Percentiles rank a stretch among this genome's conserved stretches.
phyloP scores from a whole-genome alignment of 176 grass and related monocot species.

The Paspalum notatum region DNA sequence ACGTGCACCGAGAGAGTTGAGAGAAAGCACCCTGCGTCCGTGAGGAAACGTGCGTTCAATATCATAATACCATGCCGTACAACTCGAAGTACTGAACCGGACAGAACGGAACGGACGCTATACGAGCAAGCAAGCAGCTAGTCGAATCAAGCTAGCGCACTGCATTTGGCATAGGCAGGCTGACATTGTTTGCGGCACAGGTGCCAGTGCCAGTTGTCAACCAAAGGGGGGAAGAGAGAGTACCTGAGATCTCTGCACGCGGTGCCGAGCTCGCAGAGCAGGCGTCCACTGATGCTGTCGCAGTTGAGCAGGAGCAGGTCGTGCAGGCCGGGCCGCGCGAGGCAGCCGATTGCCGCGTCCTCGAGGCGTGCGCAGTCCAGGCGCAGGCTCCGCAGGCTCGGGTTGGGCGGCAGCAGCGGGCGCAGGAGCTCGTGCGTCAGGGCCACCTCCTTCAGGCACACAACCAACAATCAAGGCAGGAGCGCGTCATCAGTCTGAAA shows the following conservation, averaged over 20 bases:
- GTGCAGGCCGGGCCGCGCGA: conserved; percentile 69
- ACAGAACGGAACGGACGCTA: background rate
- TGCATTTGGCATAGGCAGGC: conserved; percentile 1
- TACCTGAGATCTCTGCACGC: conserved; percentile 93
- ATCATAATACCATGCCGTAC: background rate
- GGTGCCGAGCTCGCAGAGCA: conserved; percentile 66
- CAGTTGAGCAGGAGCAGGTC: conserved; percentile 82
- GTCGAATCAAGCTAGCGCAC: background rate
- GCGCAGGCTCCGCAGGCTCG: conserved; percentile 65
- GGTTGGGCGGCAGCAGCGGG: conserved; percentile 68
- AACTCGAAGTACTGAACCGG: background rate
- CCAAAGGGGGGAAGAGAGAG: background rate
- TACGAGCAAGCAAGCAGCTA: conserved; percentile 7
- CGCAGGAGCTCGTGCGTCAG: conserved; percentile 63
- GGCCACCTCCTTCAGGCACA: conserved; percentile 66
- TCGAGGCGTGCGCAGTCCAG: conserved; percentile 82
- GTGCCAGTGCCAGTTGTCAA: no score
- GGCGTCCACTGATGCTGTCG: conserved; percentile 69
- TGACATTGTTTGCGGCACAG: background rate
- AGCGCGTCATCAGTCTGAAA: conserved; percentile 13
- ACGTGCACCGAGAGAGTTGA: conserved; percentile 64
- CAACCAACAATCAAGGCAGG: background rate
- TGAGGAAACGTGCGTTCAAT: conserved; percentile 22
- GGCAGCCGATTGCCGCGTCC: conserved; percentile 60
- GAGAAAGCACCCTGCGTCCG: conserved; percentile 67